A percentile compares a stretch with the other conserved stretches of the same genome.
phyloP scores from a whole-genome alignment of 2,329 filamentous ascomycete genomes.

The Ophiostoma himal-ulmi region DNA sequence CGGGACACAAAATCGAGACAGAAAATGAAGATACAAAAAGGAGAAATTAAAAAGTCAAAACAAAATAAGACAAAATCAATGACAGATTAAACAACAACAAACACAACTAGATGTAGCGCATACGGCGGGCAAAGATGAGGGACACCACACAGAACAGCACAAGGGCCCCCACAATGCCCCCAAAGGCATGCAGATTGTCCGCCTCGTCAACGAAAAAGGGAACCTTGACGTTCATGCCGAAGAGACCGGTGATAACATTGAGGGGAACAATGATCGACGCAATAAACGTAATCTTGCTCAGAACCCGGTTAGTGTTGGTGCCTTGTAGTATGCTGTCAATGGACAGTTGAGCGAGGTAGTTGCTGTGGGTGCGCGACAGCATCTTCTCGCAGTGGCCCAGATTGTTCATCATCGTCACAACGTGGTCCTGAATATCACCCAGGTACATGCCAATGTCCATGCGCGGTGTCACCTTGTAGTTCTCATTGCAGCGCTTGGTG shows the following conservation, averaged over 20 bases:
- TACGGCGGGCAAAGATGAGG: constrained; percentile 41
- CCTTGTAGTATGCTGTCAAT: constrained; percentile 87
- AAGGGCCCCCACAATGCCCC: constrained; percentile 48
- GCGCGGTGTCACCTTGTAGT: constrained; percentile 88
- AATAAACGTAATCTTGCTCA: constrained; percentile 91
- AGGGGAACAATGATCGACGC: constrained; percentile 94
- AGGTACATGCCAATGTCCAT: constrained; percentile 96
- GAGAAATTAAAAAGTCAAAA: background rate
- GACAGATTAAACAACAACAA: background rate
- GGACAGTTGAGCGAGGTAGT: constrained; percentile 90
- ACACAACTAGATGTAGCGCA: constrained; percentile 41
- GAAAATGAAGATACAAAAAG: background rate
- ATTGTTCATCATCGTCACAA: constrained; percentile 98
- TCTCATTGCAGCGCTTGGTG: constrained; percentile 97
- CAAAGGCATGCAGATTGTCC: constrained; percentile 51
- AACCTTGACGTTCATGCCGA: constrained; percentile 80
- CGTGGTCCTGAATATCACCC: constrained; percentile 97
- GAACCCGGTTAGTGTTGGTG: constrained; percentile 77
- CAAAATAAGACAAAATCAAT: background rate
- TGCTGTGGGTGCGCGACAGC: constrained; percentile 86
- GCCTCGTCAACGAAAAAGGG: constrained; percentile 50
- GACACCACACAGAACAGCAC: constrained; percentile 46
- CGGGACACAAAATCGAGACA: background rate
- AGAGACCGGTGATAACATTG: constrained; percentile 82
- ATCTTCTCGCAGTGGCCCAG: constrained; percentile 96